Evolutionary conservation across 2,329 filamentous ascomycete species (phyloP).

Genomic region (Lasiodiplodia sp.): DNA sequence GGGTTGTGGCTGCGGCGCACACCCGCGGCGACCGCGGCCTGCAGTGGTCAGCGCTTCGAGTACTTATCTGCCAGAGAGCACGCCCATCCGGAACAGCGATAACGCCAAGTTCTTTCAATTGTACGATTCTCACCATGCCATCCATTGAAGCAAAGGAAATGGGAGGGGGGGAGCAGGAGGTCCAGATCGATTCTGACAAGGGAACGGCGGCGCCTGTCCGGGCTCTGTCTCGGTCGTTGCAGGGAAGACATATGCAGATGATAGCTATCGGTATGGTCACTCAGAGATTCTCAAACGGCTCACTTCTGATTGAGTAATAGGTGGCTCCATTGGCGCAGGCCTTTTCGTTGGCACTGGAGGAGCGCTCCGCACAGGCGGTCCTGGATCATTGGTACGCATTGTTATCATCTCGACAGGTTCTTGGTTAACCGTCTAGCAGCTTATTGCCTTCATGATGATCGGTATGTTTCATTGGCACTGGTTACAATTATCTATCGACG

Average conservation of each 20-base stretch:
- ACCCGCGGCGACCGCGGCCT: no score
- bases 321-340: conserved; percentile 68
- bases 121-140: background rate
- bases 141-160: background rate
- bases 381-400: conserved; percentile 36
- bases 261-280: conserved; percentile 45
- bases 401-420: background rate
- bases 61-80: background rate
- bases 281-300: background rate
- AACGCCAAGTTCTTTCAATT: background rate
- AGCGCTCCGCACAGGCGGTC: conserved; percentile 61
- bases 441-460: conserved; percentile 43
- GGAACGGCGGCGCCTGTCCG: background rate
- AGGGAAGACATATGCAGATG: conserved; percentile 47
- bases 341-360: conserved; percentile 68
- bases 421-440: conserved; percentile 28
- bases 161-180: background rate
- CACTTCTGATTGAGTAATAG: conserved; percentile 33
- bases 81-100: background rate
- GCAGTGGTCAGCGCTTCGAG: background rate
- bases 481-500: no score
- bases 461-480: conserved; percentile 16
- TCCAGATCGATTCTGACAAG: background rate
- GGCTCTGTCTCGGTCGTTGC: conserved; percentile 47
- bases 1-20: background rate